These are phyloP conservation scores for Kwoniella sp. DNA, from an alignment of 768 basidiomycete genomes.

Conservation along the genomic window DNA sequence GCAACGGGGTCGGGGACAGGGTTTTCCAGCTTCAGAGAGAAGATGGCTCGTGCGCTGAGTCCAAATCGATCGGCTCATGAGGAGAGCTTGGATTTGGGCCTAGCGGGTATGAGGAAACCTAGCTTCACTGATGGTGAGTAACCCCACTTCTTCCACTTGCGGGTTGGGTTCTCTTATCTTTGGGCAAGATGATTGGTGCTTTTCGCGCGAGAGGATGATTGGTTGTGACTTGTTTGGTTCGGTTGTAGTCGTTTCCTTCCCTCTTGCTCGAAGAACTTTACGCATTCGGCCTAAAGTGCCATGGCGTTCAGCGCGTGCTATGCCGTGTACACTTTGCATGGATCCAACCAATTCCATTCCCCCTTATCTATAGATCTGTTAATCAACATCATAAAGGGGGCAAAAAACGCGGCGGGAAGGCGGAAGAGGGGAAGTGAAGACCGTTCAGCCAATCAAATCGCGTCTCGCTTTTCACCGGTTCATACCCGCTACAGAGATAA, in stretches of 20 bases:
- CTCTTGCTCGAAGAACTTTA: not conserved
- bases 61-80: conserved; percentile 22
- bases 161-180: not conserved
- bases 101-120: not conserved
- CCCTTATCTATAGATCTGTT: too few relatives aligned
- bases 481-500: not conserved
- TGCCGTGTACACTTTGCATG: too few relatives aligned
- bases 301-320: not conserved
- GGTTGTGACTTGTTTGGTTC: not conserved
- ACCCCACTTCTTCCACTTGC: not conserved
- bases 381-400: too few relatives aligned
- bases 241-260: not conserved
- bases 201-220: conserved; percentile 4
- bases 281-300: conserved; percentile 1
- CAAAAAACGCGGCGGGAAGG: too few relatives aligned
- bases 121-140: conserved; percentile 19
- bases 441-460: not conserved
- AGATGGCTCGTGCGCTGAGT: conserved; percentile 25
- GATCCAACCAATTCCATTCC: too few relatives aligned
- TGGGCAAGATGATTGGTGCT: not conserved
- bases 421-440: not conserved
- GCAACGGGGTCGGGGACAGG: not conserved
- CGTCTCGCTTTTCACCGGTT: not conserved
- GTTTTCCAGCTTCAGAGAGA: conserved; percentile 23
- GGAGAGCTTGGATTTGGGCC: not conserved